Base-by-base conservation (phyloP, 768 basidiomycete species). In the Boletus barrowsii region DNA sequence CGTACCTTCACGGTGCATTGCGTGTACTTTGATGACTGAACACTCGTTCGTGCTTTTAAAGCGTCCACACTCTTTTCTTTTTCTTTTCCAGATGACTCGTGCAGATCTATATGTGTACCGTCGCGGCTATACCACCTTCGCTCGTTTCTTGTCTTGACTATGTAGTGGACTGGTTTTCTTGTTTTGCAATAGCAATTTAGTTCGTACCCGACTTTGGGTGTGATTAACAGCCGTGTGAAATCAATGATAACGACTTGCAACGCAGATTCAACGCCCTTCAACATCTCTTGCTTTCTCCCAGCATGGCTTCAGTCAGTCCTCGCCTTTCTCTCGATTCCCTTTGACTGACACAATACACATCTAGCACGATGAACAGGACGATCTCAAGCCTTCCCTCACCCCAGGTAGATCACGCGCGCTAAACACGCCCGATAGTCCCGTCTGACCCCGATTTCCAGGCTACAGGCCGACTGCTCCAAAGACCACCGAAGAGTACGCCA, bases 401-500 rank as follows among this genome's bases (percentile, higher is more conserved):
- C 87, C 87, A 73, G 90, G 89, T 84, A 42, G 42, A 62, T 51
- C 39, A 54, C 46, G 56, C 61, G 43, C 54, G 39, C 47, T 33
- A 20, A 42, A 20, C 43, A 47, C 51, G 47, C 22, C 20, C 35
- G 15, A 36, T 36, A 51, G 57, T 47, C n/a, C 43, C 46, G 42
- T 60, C 67, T 65, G 40, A 68, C 50, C 48, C 49, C 40, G 56
- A 60, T 62, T 42, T 53, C 17, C 61, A 90, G 90, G 90, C 54
- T 93, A 92, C 78, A 92, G 87, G 72, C 82, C 81, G 36, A 68
- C 75, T 35, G 83, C 79, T 53, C 81, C 78, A 32, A 90, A 90
- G 76, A 78, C 80, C 42, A 74, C 88, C 13, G 91, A 90, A 24
- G 91, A 95, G 69, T 90, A 92, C 42, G 88, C 90, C 24, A 73